Conservation (phyloP, 192 early-diverging fungal genomes). For the Umbelopsis sp. region DNA sequence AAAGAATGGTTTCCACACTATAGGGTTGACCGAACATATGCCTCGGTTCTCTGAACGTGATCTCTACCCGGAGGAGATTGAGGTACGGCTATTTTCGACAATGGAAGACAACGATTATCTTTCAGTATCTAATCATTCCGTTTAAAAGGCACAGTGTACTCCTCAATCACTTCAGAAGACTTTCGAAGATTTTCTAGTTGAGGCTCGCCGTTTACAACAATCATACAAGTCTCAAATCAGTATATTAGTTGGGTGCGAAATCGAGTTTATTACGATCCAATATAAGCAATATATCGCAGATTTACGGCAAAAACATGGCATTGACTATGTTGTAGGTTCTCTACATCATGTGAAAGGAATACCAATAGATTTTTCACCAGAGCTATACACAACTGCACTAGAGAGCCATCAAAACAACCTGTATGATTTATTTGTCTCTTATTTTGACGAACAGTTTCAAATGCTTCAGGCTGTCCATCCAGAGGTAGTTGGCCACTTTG, state of each 20-base stretch:
- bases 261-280: conserved; percentile 72
- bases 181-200: conserved; percentile 70
- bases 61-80: conserved; percentile 91
- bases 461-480: conserved; percentile 76
- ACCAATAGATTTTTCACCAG: conserved; percentile 82
- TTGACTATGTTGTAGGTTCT: conserved; percentile 93
- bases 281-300: conserved; percentile 52
- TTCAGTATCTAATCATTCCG: neutral
- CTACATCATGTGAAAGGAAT: conserved; percentile 84
- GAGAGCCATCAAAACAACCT: conserved; percentile 18
- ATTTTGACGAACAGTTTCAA: conserved; percentile 89
- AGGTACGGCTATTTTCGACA: conserved; percentile 19
- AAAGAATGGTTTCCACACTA: conserved; percentile 63
- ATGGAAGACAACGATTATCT: neutral
- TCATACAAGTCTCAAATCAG: conserved; percentile 68
- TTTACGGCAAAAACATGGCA: conserved; percentile 46
- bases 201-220: conserved; percentile 71
- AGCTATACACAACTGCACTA: conserved; percentile 56
- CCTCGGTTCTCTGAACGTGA: conserved; percentile 76
- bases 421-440: conserved; percentile 63
- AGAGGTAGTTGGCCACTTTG: conserved; percentile 93
- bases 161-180: conserved; percentile 58
- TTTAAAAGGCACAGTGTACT: conserved; percentile 60
- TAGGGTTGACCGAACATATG: conserved; percentile 93
- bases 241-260: conserved; percentile 88